These are phyloP conservation scores for Picea abies DNA, from an alignment of 83 land plant species.

Conservation along the genomic window DNA sequence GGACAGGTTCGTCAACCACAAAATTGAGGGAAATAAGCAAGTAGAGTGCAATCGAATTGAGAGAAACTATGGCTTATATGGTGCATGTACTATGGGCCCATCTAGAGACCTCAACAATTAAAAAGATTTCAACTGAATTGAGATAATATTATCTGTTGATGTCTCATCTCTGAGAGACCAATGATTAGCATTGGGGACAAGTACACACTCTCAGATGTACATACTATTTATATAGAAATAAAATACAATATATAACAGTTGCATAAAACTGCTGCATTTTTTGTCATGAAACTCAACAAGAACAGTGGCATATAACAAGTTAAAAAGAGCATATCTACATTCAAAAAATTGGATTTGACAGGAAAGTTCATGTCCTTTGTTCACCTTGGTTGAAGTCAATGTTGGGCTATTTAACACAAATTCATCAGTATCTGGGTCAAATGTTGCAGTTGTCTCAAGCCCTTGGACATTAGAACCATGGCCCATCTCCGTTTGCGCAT, in stretches of 20 bases:
- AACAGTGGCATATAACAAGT: not conserved
- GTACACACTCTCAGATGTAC: too few species aligned
- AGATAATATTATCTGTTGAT: not conserved
- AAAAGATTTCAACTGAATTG: not conserved
- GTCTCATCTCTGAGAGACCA: not conserved
- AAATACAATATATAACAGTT: not conserved
- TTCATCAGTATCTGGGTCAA: slow-evolving; percentile 86
- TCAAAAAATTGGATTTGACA: not conserved
- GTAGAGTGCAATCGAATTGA: not conserved
- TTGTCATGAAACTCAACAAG: not conserved
- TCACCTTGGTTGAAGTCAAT: slow-evolving; percentile 92
- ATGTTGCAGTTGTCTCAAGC: slow-evolving; percentile 97
- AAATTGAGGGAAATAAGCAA: not conserved
- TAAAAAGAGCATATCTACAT: not conserved
- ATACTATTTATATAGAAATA: not conserved
- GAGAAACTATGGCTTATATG: not conserved
- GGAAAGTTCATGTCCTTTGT: slow-evolving; percentile 6
- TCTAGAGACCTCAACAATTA: not conserved
- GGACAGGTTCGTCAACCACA: not conserved
- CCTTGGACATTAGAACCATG: slow-evolving; percentile 99
- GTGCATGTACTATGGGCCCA: not conserved
- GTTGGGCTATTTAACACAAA: slow-evolving; percentile 92
- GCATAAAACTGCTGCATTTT: too few species aligned
- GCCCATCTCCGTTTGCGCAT: slow-evolving; percentile 98
- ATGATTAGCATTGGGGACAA: not conserved